Conservation (phyloP, 768 basidiomycete species). For the Amanita rubescens region DNA sequence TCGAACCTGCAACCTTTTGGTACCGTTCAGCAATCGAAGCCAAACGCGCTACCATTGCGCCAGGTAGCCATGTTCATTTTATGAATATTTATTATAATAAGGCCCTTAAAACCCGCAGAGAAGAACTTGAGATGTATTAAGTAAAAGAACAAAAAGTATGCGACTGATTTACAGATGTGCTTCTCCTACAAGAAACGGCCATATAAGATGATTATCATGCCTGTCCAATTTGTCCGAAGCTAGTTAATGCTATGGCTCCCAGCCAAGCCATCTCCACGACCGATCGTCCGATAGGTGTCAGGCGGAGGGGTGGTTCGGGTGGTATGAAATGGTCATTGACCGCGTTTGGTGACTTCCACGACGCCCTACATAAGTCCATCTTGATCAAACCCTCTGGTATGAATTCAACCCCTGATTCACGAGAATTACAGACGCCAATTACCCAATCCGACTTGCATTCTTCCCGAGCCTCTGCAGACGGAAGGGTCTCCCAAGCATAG, state of each 20-base stretch:
- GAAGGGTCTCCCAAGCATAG: conserved; percentile 44
- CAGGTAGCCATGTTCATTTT: conserved; percentile 49
- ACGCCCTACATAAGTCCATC: conserved; percentile 55
- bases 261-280: conserved; percentile 52
- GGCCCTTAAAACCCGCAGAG: no score
- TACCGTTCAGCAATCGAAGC: conserved; percentile 73
- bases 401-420: conserved; percentile 68
- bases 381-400: conserved; percentile 71
- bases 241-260: conserved; percentile 44
- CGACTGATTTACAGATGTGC: background rate
- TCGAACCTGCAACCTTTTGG: conserved; percentile 97
- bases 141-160: no score
- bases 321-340: conserved; percentile 31
- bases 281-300: conserved; percentile 46
- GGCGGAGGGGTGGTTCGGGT: conserved; percentile 35
- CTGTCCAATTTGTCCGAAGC: conserved; percentile 29
- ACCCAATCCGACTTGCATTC: conserved; percentile 29
- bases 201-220: conserved; percentile 5
- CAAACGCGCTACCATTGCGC: conserved; percentile 96
- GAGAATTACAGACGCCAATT: conserved; percentile 55
- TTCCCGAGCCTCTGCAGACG: conserved; percentile 28
- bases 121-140: no score
- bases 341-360: conserved; percentile 19
- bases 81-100: background rate
- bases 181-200: background rate